Evolutionary conservation across 768 basidiomycete genomes (phyloP).

Genomic region (Tremella mesenterica): DNA sequence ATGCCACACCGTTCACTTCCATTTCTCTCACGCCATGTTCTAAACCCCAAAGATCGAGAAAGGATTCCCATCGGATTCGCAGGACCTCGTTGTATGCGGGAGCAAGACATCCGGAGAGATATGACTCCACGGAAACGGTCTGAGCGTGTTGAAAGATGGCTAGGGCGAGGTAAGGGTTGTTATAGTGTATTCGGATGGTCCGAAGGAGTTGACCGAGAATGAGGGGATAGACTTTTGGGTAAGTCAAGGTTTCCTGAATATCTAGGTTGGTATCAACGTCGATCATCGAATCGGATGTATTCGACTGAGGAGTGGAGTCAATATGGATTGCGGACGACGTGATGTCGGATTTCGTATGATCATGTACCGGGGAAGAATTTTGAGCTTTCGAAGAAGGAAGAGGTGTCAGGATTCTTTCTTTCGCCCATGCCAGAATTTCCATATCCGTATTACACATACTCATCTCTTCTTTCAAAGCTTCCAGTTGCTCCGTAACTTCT

Average conservation of each 20-base stretch:
- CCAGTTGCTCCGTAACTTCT: constrained; percentile 22
- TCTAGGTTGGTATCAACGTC: background rate
- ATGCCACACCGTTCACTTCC: constrained; percentile 64
- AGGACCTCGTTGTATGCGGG: constrained; percentile 81
- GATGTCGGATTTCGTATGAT: too few species aligned
- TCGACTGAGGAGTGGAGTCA: too few species aligned
- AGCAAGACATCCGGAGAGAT: constrained; percentile 82
- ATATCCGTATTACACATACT: constrained; percentile 17
- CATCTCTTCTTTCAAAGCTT: constrained; percentile 37
- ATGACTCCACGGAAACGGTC: constrained; percentile 64
- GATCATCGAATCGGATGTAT: too few species aligned
- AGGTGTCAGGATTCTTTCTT: constrained; percentile 18
- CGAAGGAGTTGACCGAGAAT: constrained; percentile 69
- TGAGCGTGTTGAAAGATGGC: constrained; percentile 73
- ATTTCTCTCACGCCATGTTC: constrained; percentile 69
- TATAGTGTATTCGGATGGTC: constrained; percentile 66
- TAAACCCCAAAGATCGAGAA: constrained; percentile 72
- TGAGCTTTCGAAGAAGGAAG: background rate
- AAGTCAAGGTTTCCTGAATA: constrained; percentile 3
- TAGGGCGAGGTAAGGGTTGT: constrained; percentile 70
- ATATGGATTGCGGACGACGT: too few species aligned
- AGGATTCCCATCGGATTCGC: constrained; percentile 70
- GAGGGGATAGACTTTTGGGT: constrained; percentile 59
- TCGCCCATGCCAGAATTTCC: constrained; percentile 31
- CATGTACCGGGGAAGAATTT: too few species aligned